Percentiles rank a stretch among this genome's conserved stretches.
phyloP scores from a whole-genome alignment of 1,284 basidiomycete genomes.

The Trametes sp. region DNA sequence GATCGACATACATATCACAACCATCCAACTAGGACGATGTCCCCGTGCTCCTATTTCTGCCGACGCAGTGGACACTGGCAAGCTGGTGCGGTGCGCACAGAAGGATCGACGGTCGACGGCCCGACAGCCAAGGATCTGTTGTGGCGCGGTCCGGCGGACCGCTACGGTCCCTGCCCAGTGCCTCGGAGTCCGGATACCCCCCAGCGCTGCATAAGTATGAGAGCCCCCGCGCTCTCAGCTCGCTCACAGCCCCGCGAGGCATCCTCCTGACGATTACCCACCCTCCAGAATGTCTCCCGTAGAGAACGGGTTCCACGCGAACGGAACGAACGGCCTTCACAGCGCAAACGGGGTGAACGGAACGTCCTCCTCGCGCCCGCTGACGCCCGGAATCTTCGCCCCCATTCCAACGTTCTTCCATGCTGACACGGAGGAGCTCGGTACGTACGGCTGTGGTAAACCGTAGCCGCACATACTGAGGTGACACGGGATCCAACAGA shows the following conservation, averaged over 20 bases:
- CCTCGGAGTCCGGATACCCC: too few species aligned
- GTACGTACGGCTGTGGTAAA: slow-evolving; percentile 49
- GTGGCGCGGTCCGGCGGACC: slow-evolving; percentile 30
- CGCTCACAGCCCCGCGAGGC: background rate
- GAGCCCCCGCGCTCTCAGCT: slow-evolving; percentile 4
- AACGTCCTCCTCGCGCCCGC: slow-evolving; percentile 48
- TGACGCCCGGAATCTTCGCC: slow-evolving; percentile 82
- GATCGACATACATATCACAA: too few species aligned
- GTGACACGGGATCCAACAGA: slow-evolving; percentile 52
- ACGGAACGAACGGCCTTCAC: slow-evolving; percentile 29
- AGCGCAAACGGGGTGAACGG: slow-evolving; percentile 14
- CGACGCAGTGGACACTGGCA: too few species aligned
- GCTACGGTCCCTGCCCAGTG: slow-evolving; percentile 5
- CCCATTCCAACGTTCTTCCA: slow-evolving; percentile 89
- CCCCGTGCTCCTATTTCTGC: too few species aligned
- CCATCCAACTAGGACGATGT: too few species aligned
- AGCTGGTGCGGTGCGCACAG: too few species aligned
- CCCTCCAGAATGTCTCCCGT: slow-evolving; percentile 12
- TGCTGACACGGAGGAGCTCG: slow-evolving; percentile 78
- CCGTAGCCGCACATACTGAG: background rate
- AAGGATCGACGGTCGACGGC: too few species aligned
- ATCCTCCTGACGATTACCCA: background rate
- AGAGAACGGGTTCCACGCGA: slow-evolving; percentile 15
- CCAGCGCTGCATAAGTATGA: background rate
- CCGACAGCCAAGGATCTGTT: too few species aligned